These are phyloP conservation scores for Beauveria brongniartii DNA, from an alignment of 2,329 filamentous ascomycete genomes.

Conservation along the genomic window DNA sequence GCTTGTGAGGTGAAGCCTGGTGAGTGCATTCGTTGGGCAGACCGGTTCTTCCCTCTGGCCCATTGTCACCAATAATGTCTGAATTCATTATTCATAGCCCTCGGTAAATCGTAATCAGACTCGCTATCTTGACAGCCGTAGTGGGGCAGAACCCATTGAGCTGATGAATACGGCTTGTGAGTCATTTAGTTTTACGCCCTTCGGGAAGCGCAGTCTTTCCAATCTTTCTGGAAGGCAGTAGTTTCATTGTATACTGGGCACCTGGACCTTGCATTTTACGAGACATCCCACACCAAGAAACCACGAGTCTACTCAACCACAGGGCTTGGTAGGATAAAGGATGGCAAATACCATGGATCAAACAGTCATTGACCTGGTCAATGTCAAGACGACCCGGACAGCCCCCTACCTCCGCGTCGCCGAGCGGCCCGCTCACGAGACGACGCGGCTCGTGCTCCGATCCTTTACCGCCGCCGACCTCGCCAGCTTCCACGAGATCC, in stretches of 20 bases:
- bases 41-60: too few relatives aligned
- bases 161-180: neutral
- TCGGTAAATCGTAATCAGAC: neutral
- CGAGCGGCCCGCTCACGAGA: slow-evolving; percentile 33
- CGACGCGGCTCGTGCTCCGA: slow-evolving; percentile 47
- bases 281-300: neutral
- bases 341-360: neutral
- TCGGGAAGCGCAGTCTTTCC: neutral
- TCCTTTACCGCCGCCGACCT: slow-evolving; percentile 43
- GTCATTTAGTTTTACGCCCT: neutral
- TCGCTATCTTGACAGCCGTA: neutral
- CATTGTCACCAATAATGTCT: too few relatives aligned
- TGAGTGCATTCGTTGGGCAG: neutral
- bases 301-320: neutral
- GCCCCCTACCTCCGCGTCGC: slow-evolving; percentile 29
- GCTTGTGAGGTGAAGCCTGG: neutral
- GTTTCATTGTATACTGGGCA: neutral
- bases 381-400: slow-evolving; percentile 42
- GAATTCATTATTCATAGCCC: neutral
- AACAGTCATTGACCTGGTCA: slow-evolving; percentile 19
- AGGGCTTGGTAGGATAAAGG: neutral
- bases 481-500: slow-evolving; percentile 40
- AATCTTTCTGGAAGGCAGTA: neutral
- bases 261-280: neutral
- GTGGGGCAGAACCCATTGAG: neutral